These are phyloP conservation scores for Elongisporangium anandrum DNA, from an alignment of 352 stramenopile genomes.

Conservation along the genomic window DNA sequence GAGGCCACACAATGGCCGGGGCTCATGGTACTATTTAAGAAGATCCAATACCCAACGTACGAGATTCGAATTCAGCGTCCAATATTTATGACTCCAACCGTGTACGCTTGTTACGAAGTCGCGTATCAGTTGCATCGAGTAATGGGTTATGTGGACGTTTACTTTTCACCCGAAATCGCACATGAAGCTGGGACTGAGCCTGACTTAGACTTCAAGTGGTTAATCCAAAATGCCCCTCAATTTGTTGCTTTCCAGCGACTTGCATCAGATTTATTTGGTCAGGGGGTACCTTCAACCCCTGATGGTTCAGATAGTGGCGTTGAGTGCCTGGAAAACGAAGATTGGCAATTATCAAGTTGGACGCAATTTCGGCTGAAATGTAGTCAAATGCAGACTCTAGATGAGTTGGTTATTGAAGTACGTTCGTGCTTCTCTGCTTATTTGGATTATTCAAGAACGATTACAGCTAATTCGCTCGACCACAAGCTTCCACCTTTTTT, in stretches of 20 bases:
- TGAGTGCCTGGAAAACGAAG: neutral
- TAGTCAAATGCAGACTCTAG: conserved; percentile 19
- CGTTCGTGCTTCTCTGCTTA: conserved; percentile 44
- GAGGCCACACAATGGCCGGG: conserved; percentile 68
- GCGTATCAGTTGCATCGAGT: conserved; percentile 49
- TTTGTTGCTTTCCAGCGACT: conserved; percentile 55
- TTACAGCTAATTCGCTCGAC: neutral
- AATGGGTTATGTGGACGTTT: conserved; percentile 34
- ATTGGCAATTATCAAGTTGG: neutral
- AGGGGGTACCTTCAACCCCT: neutral
- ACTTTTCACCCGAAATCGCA: conserved; percentile 4
- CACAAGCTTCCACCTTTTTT: conserved; percentile 31
- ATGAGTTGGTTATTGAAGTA: conserved; percentile 52
- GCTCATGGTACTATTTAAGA: conserved; percentile 70
- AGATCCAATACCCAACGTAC: conserved; percentile 58
- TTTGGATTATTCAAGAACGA: conserved; percentile 29
- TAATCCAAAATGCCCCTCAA: conserved; percentile 23
- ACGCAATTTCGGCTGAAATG: neutral
- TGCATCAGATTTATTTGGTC: neutral
- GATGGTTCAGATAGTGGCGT: neutral
- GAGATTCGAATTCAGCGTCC: conserved; percentile 16
- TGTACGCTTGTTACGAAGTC: conserved; percentile 66
- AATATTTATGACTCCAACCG: conserved; percentile 44
- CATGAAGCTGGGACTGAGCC: conserved; percentile 26
- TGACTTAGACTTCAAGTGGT: conserved; percentile 51